Conservation (phyloP, 495 filamentous ascomycete species). For the Hypoxylon perforatum region DNA sequence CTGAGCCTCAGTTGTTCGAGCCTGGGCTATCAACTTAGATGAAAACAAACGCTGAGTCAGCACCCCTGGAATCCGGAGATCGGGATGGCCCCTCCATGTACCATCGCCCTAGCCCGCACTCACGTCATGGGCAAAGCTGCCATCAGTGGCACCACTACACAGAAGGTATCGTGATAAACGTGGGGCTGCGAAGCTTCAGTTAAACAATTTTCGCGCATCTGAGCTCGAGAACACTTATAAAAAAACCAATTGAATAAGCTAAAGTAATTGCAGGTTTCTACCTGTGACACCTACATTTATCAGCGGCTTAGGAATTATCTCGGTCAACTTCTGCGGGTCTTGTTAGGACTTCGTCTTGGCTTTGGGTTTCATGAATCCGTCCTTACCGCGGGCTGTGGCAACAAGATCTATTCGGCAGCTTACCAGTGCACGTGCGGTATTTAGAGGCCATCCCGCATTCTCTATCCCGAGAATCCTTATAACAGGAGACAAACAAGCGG, state of each 20-base stretch:
- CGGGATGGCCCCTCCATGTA: constrained; percentile 17
- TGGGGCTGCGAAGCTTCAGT: constrained; percentile 25
- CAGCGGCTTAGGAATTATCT: not conserved
- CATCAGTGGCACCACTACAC: constrained; percentile 29
- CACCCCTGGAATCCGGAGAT: constrained; percentile 27
- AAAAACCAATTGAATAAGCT: not conserved
- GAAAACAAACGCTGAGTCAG: constrained; percentile 24
- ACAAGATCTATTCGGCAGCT: constrained; percentile 19
- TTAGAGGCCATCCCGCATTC: constrained; percentile 29
- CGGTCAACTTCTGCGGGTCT: not conserved
- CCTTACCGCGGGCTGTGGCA: constrained; percentile 24
- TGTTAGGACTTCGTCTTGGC: constrained; percentile 8
- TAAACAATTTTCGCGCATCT: constrained; percentile 11
- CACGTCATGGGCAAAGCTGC: constrained; percentile 30
- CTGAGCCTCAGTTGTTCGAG: constrained; percentile 6
- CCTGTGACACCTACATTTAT: not conserved
- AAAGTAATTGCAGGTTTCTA: not conserved
- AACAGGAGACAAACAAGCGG: not conserved
- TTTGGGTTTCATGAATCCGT: constrained; percentile 34
- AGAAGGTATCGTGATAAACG: constrained; percentile 32
- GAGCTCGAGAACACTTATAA: not conserved
- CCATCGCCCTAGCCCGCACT: constrained; percentile 7
- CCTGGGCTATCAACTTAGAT: too few species aligned
- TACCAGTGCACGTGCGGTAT: constrained; percentile 38
- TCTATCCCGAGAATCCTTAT: not conserved